phyloP scores from a whole-genome alignment of 805 yeast genomes.

The Metschnikowia henanensis region DNA sequence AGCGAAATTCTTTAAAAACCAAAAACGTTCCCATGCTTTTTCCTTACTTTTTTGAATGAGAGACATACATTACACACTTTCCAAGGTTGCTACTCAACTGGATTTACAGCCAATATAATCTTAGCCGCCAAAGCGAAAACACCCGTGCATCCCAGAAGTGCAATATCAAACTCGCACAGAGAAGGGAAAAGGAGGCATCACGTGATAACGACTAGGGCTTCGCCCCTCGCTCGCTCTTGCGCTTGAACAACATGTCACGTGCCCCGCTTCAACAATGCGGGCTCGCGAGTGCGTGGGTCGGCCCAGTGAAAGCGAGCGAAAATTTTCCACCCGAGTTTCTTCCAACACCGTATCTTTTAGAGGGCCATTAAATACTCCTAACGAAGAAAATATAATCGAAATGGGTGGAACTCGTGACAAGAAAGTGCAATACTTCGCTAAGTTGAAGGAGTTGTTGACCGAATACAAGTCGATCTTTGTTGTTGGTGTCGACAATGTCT shows the following conservation, averaged over 20 bases:
- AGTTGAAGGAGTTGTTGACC: conserved; percentile 92
- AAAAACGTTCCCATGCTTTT: too few relatives aligned
- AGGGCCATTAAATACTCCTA: conserved; percentile 88
- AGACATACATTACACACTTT: too few relatives aligned
- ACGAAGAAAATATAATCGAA: conserved; percentile 74
- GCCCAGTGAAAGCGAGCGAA: conserved; percentile 7
- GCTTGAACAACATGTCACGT: conserved; percentile 1
- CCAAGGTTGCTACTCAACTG: too few relatives aligned
- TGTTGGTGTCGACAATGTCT: conserved; percentile 99
- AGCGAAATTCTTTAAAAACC: too few relatives aligned
- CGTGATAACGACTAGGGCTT: conserved; percentile 6
- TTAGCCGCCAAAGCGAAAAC: too few relatives aligned
- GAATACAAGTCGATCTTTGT: conserved; percentile 98
- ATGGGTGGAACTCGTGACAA: conserved; percentile 99
- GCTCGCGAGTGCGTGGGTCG: too few relatives aligned
- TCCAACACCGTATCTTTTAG: conserved; percentile 20
- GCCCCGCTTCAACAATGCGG: too few relatives aligned
- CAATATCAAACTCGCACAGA: too few relatives aligned
- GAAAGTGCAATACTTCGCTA: conserved; percentile 92
- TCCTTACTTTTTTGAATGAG: too few relatives aligned
- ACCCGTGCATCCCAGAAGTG: too few relatives aligned
- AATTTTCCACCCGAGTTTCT: conserved; percentile 9
- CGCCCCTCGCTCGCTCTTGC: neutral
- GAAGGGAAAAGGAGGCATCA: too few relatives aligned
- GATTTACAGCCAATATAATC: too few relatives aligned